Evolutionary conservation across 371 early-diverging fungal species (phyloP), one percentile per base, ranked within the genome.

Genomic region (Mucor saturninus): DNA sequence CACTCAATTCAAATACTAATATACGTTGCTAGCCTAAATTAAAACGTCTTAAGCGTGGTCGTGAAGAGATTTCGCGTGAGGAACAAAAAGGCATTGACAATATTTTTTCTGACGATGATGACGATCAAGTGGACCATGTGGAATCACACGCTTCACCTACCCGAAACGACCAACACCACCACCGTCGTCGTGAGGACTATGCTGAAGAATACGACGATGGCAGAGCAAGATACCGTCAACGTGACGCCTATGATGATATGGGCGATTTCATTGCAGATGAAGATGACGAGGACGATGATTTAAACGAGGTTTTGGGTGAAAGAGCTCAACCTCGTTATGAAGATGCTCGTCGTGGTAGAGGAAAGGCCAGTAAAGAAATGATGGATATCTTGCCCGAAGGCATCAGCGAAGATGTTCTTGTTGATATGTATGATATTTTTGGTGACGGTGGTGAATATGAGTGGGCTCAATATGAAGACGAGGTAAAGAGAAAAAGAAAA

Each of bases 361-460:
- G 74, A 53, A 76, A 58, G 53, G 70, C 64, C 60, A 72, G 61
- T 26, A 74, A 73, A 37, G 77, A 66, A 14, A 76, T 80, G 70
- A 65, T 79, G 74, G 70, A 70, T 45, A 78, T 77, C 38, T 56
- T 79, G 57, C 79, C 74, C 42, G 75, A 75, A 52, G 81, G 77
- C 26, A 56, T 74, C 8, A 74, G 78, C 54, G 78, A 80, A 67
- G 81, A 78, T 55, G 88, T 87, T n/a, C 86, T 90, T 83, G 75
- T 83, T 40, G 94, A 95, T 61, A 86, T 94, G 73, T 86, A 89
- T 62, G 93, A 94, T 53, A 89, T 96, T 26, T 96, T 97, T 75
- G 97, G 94, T 28, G 94, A 93, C 65, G 95, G 95, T 60, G 84
- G 77, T 14, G 97, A 97, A 43, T 96, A 97, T 69, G 90, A 83